Percentiles rank a stretch among this genome's conserved stretches.
phyloP scores from a whole-genome alignment of 225 moss, liverwort and hornwort species.

The Asterella californica region DNA sequence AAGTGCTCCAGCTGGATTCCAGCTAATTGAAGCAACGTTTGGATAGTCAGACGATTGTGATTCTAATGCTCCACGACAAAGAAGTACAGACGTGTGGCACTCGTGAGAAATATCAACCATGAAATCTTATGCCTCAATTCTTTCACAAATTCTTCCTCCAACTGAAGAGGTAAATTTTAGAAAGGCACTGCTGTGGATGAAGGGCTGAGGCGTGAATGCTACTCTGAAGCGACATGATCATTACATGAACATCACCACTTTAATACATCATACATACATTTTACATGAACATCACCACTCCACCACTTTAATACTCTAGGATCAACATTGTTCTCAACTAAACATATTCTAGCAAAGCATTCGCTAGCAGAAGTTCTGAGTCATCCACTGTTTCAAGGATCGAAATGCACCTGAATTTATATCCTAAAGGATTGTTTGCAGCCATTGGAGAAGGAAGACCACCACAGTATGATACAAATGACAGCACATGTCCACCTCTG shows the following conservation, averaged over 20 bases:
- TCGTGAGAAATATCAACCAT: background rate
- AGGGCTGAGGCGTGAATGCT: no score
- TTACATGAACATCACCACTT: no score
- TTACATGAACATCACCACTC: no score
- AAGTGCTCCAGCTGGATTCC: slow-evolving; percentile 94
- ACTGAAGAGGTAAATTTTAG: background rate
- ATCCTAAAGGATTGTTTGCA: slow-evolving; percentile 91
- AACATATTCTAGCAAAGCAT: background rate
- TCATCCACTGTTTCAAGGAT: background rate
- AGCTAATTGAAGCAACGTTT: slow-evolving; percentile 35
- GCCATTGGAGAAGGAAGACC: slow-evolving; percentile 90
- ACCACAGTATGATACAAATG: slow-evolving; percentile 86
- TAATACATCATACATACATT: no score
- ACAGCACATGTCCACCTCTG: slow-evolving; percentile 67
- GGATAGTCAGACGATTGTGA: background rate
- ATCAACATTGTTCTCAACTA: background rate
- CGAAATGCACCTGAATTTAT: slow-evolving; percentile 76
- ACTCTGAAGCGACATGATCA: no score
- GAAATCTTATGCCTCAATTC: background rate
- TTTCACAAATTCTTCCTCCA: background rate
- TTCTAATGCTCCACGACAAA: background rate
- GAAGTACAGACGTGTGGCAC: background rate
- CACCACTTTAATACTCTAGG: background rate
- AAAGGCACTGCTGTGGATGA: no score
- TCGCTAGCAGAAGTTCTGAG: background rate